A percentile compares a stretch with the other conserved stretches of the same genome.
Conservation (phyloP, 768 basidiomycete genomes). For the Mrakia gelida region DNA sequence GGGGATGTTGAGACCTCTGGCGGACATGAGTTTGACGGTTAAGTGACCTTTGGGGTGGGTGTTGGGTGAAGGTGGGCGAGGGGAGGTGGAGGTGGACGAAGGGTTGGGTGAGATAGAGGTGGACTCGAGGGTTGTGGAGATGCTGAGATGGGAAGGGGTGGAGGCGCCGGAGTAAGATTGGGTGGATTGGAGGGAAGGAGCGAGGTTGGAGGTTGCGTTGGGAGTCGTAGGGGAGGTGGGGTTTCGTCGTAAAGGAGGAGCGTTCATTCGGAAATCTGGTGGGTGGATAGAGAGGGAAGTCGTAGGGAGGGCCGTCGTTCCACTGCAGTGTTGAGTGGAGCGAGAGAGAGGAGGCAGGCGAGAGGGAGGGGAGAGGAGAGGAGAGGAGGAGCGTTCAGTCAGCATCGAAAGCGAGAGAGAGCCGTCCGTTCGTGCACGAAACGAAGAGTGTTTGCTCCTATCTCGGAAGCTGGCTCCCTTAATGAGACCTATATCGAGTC, state of each 20-base stretch:
- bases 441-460: neutral
- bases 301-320: slow-evolving; percentile 49
- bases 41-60: slow-evolving; percentile 57
- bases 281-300: slow-evolving; percentile 73
- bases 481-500: neutral
- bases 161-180: slow-evolving; percentile 29
- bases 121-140: slow-evolving; percentile 34
- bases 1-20: slow-evolving; percentile 71
- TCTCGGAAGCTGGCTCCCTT: neutral
- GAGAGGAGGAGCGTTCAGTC: neutral
- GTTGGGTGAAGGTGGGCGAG: slow-evolving; percentile 31
- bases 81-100: neutral
- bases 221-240: slow-evolving; percentile 19
- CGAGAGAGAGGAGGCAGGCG: neutral
- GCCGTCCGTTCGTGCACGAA: neutral
- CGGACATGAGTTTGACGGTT: slow-evolving; percentile 92
- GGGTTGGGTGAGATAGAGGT: neutral
- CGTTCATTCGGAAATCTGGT: slow-evolving; percentile 66
- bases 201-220: slow-evolving; percentile 30
- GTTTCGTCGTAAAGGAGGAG: slow-evolving; percentile 27
- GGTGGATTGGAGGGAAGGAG: slow-evolving; percentile 20
- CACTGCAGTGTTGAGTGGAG: slow-evolving; percentile 10
- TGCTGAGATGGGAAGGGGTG: slow-evolving; percentile 32
- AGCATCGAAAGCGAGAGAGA: neutral
- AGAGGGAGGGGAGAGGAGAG: neutral